phyloP scores from a whole-genome alignment of 352 stramenopile species.

The Proteromonas lacertae region DNA sequence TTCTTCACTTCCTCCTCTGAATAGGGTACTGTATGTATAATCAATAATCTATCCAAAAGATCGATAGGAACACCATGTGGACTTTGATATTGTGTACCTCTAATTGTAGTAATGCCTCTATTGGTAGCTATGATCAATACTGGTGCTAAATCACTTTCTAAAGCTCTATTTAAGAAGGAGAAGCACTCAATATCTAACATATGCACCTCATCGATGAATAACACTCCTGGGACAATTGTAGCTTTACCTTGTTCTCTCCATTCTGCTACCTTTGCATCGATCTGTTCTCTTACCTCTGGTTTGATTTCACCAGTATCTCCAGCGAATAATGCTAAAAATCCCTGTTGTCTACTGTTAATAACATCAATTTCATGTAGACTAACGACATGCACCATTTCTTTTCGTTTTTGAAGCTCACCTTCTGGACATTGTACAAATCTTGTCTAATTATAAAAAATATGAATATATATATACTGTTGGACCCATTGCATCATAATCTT shows the following conservation, averaged over 20 bases:
- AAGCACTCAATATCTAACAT: constrained; percentile 99
- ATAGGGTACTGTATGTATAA: constrained; percentile 86
- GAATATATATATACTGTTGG: too few species aligned
- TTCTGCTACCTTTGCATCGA: constrained; percentile 84
- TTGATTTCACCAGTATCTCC: constrained; percentile 97
- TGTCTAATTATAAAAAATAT: too few species aligned
- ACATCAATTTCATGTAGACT: constrained; percentile 96
- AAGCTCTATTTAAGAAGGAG: constrained; percentile 85
- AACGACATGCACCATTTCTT: constrained; percentile 84
- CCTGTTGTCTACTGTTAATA: constrained; percentile 94
- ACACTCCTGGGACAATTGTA: constrained; percentile 81
- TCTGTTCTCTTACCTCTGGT: constrained; percentile 86
- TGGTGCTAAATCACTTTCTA: constrained; percentile 82
- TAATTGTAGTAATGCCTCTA: constrained; percentile 82
- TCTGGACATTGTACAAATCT: constrained; percentile 64
- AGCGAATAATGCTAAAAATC: constrained; percentile 87
- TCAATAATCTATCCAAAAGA: constrained; percentile 86
- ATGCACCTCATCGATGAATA: constrained; percentile 98
- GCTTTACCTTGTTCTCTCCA: constrained; percentile 69
- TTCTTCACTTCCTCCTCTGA: constrained; percentile 65
- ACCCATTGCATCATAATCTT: constrained; percentile 95
- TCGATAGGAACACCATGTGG: constrained; percentile 94
- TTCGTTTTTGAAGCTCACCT: constrained; percentile 90
- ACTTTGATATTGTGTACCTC: constrained; percentile 88
- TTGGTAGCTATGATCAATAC: constrained; percentile 97